These are phyloP conservation scores for Raffaelea deltoideospora DNA, from an alignment of 2,329 filamentous ascomycete species.

Conservation along the genomic window DNA sequence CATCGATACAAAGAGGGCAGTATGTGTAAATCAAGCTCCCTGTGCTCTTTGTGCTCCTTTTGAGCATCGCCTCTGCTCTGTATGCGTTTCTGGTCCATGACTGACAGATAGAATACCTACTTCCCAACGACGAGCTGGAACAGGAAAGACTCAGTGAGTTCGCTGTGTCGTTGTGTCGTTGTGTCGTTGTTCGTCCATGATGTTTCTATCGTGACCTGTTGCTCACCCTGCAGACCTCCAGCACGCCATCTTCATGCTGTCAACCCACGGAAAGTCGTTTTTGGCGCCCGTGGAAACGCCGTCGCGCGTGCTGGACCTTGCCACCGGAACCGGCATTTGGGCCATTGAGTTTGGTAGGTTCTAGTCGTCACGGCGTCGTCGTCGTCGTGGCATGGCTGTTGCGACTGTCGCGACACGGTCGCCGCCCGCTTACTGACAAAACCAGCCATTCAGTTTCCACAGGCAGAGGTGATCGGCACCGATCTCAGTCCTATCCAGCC, in stretches of 20 bases:
- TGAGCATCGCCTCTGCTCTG: too few relatives aligned
- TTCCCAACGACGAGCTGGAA: constrained; percentile 10
- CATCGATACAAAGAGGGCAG: constrained; percentile 15
- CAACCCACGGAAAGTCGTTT: constrained; percentile 23
- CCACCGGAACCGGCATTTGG: constrained; percentile 45
- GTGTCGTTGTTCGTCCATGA: too few relatives aligned
- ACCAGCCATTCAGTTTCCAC: constrained; percentile 11
- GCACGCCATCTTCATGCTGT: not conserved
- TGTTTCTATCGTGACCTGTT: not conserved
- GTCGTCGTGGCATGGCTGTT: too few relatives aligned
- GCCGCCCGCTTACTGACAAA: not conserved
- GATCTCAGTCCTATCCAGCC: constrained; percentile 35
- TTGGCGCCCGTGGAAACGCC: constrained; percentile 26
- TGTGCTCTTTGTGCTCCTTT: too few relatives aligned
- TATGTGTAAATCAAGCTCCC: constrained; percentile 1
- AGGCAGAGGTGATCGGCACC: constrained; percentile 23
- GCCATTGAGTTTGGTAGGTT: constrained; percentile 27
- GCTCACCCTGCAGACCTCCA: not conserved
- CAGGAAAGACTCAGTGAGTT: constrained; percentile 11
- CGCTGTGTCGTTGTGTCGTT: too few relatives aligned
- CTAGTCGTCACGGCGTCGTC: not conserved
- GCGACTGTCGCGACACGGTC: not conserved
- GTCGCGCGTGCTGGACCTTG: constrained; percentile 17
- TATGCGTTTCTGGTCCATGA: not conserved
- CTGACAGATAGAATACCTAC: constrained; percentile 1